phyloP scores from a whole-genome alignment of 2,329 filamentous ascomycete genomes.

The Cytospora paraplurivora region DNA sequence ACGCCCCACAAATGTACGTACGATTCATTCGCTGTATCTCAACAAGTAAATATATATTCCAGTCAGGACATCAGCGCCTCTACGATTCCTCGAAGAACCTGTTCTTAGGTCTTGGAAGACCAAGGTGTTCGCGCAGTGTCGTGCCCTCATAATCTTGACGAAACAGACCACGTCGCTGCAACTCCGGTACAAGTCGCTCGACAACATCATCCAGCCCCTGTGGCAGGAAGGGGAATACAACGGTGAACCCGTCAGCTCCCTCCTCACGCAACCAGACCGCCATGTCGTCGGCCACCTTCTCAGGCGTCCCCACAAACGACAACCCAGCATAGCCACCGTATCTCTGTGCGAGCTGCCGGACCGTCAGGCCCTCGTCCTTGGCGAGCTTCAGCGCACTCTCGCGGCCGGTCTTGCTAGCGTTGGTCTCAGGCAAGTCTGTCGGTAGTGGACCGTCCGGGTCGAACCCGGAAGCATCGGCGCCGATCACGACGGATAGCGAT shows the following conservation, averaged over 20 bases:
- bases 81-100: constrained; percentile 37
- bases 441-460: constrained; percentile 54
- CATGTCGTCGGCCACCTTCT: constrained; percentile 53
- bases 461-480: constrained; percentile 48
- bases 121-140: constrained; percentile 57
- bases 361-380: constrained; percentile 47
- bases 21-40: too few species aligned
- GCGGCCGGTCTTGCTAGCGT: constrained; percentile 54
- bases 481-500: constrained; percentile 51
- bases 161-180: constrained; percentile 54
- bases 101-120: constrained; percentile 49
- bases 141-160: constrained; percentile 53
- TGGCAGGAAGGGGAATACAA: constrained; percentile 52
- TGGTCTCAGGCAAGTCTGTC: constrained; percentile 52
- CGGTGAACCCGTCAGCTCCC: constrained; percentile 54
- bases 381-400: constrained; percentile 49
- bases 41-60: too few species aligned
- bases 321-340: constrained; percentile 53
- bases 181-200: constrained; percentile 49
- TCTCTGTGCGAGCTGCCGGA: constrained; percentile 54
- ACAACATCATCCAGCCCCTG: constrained; percentile 54
- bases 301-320: constrained; percentile 53
- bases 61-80: background rate
- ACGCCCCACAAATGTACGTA: background rate
- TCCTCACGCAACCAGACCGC: constrained; percentile 49